Evolutionary conservation across 1,284 basidiomycete species (phyloP).

Genomic region (Heterobasidion occidentale): DNA sequence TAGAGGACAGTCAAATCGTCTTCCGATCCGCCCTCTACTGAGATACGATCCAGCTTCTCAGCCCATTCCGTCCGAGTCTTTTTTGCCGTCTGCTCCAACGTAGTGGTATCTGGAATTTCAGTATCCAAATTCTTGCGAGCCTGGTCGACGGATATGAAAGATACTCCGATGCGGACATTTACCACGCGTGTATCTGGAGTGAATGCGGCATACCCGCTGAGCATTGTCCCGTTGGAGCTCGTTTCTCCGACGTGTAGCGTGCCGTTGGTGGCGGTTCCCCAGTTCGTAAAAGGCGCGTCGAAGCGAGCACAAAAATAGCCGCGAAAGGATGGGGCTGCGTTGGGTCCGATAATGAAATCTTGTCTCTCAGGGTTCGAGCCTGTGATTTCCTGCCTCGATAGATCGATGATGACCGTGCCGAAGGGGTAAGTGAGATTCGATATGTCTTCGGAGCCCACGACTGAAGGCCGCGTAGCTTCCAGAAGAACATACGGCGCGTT

Average conservation of each 20-base stretch:
- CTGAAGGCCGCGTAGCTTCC: conserved; percentile 59
- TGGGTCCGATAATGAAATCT: conserved; percentile 64
- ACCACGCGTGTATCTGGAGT: conserved; percentile 28
- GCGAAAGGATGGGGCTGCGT: conserved; percentile 41
- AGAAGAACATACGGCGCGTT: conserved; percentile 55
- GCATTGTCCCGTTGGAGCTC: conserved; percentile 30
- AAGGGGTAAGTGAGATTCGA: conserved; percentile 54
- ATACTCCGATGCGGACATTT: conserved; percentile 65
- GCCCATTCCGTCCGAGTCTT: conserved; percentile 59
- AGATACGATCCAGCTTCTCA: conserved; percentile 61
- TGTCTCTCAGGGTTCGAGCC: conserved; percentile 71
- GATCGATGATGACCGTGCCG: conserved; percentile 48
- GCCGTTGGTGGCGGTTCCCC: conserved; percentile 45
- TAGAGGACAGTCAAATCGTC: conserved; percentile 54
- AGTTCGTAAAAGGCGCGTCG: conserved; percentile 36
- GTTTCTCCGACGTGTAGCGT: conserved; percentile 24
- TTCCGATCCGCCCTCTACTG: conserved; percentile 46
- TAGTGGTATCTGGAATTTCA: conserved; percentile 55
- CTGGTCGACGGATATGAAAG: conserved; percentile 73
- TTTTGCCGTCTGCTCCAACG: conserved; percentile 55
- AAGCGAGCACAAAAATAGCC: conserved; percentile 79
- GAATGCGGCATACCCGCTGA: conserved; percentile 59
- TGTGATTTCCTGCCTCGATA: conserved; percentile 45
- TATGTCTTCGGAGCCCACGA: conserved; percentile 53
- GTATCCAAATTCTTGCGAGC: conserved; percentile 55